Conservation (phyloP, 2,329 filamentous ascomycete genomes). For the Cladosporium sp. region DNA sequence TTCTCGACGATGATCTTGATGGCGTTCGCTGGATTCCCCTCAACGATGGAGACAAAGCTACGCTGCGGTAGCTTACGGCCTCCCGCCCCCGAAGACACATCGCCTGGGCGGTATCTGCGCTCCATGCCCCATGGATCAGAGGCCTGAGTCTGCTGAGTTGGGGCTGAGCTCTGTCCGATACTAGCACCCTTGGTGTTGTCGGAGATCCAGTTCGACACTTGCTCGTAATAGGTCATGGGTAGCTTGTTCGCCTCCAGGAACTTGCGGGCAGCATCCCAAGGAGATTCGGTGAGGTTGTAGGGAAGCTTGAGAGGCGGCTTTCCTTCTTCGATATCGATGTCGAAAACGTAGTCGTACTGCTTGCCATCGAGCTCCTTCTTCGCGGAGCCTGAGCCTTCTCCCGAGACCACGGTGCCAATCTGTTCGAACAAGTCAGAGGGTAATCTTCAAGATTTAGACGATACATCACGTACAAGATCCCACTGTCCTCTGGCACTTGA, state of each 20-base stretch:
- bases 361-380: conserved; percentile 78
- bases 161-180: conserved; percentile 57
- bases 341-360: conserved; percentile 94
- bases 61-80: conserved; percentile 33
- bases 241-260: conserved; percentile 89
- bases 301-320: conserved; percentile 92
- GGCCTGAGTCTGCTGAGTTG: conserved; percentile 46
- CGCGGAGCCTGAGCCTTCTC: conserved; percentile 71
- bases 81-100: conserved; percentile 43
- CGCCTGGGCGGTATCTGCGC: conserved; percentile 74
- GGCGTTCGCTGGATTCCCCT: conserved; percentile 37
- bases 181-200: conserved; percentile 85
- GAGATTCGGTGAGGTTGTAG: conserved; percentile 88
- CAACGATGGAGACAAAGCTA: conserved; percentile 32
- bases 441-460: background rate
- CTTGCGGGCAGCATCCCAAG: conserved; percentile 86
- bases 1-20: conserved; percentile 68
- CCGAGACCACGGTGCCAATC: conserved; percentile 90
- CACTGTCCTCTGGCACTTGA: conserved; percentile 51
- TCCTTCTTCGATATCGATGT: conserved; percentile 93
- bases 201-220: conserved; percentile 89
- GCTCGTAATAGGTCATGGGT: conserved; percentile 82
- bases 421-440: background rate
- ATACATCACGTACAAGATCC: conserved; percentile 27
- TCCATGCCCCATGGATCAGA: conserved; percentile 78